Evolutionary conservation across 164 flowering plant species (phyloP).

Genomic region (Akebia trifoliata): DNA sequence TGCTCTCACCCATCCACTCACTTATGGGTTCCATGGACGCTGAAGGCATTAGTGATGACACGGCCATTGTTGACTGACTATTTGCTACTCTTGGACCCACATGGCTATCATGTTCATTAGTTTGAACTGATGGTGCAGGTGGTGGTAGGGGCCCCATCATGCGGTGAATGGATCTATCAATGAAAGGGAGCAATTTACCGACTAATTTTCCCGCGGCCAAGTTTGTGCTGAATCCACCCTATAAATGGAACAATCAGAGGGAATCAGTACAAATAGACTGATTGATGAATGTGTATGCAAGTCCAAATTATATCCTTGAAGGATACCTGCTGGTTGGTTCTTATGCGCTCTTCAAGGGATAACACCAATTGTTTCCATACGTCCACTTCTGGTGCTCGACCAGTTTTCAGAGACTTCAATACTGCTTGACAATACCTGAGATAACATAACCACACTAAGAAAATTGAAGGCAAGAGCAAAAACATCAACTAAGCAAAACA

Average conservation of each 20-base stretch:
- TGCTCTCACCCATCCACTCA: conserved; percentile 53
- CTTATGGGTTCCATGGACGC: conserved; percentile 79
- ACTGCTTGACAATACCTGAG: conserved; percentile 89
- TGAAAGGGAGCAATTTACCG: conserved; percentile 72
- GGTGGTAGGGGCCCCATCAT: conserved; percentile 91
- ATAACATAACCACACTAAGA: conserved; percentile 2
- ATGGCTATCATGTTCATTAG: conserved; percentile 38
- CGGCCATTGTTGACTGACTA: conserved; percentile 78
- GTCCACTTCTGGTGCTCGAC: conserved; percentile 81
- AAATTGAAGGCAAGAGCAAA: neutral
- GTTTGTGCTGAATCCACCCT: conserved; percentile 87
- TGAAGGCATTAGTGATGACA: conserved; percentile 74
- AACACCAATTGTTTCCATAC: conserved; percentile 55
- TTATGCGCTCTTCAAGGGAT: conserved; percentile 86
- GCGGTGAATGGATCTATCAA: conserved; percentile 84
- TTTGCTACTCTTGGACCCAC: conserved; percentile 44
- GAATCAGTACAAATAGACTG: conserved; percentile 1
- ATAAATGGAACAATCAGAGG: conserved; percentile 16
- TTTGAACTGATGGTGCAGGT: conserved; percentile 38
- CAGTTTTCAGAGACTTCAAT: conserved; percentile 69
- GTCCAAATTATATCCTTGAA: neutral
- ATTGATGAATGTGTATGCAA: neutral
- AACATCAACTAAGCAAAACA: neutral
- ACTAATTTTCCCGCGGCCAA: conserved; percentile 80
- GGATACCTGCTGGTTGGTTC: conserved; percentile 80